Evolutionary conservation across 2,329 filamentous ascomycete genomes (phyloP), one percentile per base, ranked within the genome.

Genomic region (Stagonosporopsis rhizophila): DNA sequence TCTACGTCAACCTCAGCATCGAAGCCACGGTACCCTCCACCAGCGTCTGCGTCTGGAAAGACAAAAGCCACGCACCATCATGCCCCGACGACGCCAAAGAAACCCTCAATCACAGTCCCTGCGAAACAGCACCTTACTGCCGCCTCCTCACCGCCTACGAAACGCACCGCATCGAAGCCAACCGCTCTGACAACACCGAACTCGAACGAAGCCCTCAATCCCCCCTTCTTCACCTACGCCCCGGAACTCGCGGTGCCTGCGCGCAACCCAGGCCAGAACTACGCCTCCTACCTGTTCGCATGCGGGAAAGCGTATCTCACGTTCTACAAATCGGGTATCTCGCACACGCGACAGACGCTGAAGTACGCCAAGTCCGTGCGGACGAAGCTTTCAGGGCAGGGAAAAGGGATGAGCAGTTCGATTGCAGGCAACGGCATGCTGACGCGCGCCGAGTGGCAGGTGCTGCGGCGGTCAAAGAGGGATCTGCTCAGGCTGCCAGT

Each of bases 291-390:
- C 78, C 80, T 85, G 59, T 84, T 85, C 68, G 73, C 77, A 39
- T 78, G 88, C 25, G 94, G 91, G 60, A 89, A 89, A 73, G 86
- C 89, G 47, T 96, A 96, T 76, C 66, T 89, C 9, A 77, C 77
- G 32, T 98, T 98, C 83, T 98, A 97, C 86, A 96, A 95, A 78
- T 83, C 86, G 1, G 94, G 93, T 17, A 77, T 96, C 28, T 87
- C 87, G 70, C 87, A 89, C 66, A 87, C 96, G 47, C 87, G 86
- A 73, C 78, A 80, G 56, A 96, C 96, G 62, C 80, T 82, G 62
- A 77, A 79, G 54, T 69, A 78, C 9, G 74, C 80, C 0, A 76
- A 73, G 6, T 52, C 69, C 5, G 61, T 83, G 65, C 82, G 84
- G 44, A 71, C 79, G 20, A 81, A 62, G 20, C 48, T 44, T 11